Evolutionary conservation across 1,284 basidiomycete genomes (phyloP), one percentile per base, ranked within the genome.

Genomic region (Dichomitus squalens): DNA sequence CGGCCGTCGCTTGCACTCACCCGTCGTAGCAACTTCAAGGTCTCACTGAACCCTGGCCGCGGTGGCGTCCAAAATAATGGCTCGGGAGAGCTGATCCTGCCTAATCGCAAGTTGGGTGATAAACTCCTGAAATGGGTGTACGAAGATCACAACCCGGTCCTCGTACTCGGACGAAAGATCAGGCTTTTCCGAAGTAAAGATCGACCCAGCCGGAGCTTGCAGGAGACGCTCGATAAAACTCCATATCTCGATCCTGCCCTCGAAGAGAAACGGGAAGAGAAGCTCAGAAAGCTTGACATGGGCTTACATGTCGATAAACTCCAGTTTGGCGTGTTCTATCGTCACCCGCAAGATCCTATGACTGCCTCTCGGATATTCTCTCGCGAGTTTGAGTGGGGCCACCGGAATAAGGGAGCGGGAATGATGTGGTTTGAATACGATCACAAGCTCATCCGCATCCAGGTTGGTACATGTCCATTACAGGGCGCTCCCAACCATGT

Each of bases 361-460:
- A 73, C 70, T 27, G 66, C 66, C 12, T 74, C 79, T 20, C 79
- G 86, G 5, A 74, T 78, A 6, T 91, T 87, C 67, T 89, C 87
- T 0, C 74, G 82, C 7, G 89, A 91, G 72, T 90, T 73, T 46
- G 70, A 81, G 59, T 77, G 79, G 62, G 66, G 64, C 20, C 61
- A 68, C 49, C 64, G 66, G 8, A 54, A 72, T 18, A 69, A 75
- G 54, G 78, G 80, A 35, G 76, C 78, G 54, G 86, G 79, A 0
- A 77, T 80, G 70, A 69, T 90, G 20, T 72, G 74, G 53, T 84
- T 89, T 52, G 79, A 88, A 49, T 89, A 88, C 61, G 81, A 84
- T 27, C 81, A 87, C 63, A 88, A 87, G 70, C 66, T 82, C 23
- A 79, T 90, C 38, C 79, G 83, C 12, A 78, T 88, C 16, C 76